Percentiles rank a stretch among this genome's conserved stretches.
phyloP scores from a whole-genome alignment of 2,329 filamentous ascomycete species.

The Alternaria viburni region DNA sequence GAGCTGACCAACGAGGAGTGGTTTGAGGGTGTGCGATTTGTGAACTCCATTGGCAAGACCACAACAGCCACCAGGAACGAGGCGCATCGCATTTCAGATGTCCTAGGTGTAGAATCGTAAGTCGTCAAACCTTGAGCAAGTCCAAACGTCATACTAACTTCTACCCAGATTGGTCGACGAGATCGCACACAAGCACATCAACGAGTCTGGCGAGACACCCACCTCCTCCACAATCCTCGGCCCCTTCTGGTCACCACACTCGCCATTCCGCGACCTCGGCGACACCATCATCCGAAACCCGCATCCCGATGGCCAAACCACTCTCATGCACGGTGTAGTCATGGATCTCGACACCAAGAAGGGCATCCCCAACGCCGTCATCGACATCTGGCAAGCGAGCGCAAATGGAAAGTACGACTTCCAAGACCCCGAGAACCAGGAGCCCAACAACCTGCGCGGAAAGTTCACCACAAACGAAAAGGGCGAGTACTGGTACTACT shows the following conservation, averaged over 20 bases:
- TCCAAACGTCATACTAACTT: not conserved
- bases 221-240: slow-evolving; percentile 80
- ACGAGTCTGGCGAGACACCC: slow-evolving; percentile 66
- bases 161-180: slow-evolving; percentile 66
- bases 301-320: slow-evolving; percentile 62
- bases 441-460: slow-evolving; percentile 75
- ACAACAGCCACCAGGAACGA: slow-evolving; percentile 74
- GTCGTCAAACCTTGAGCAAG: slow-evolving; percentile 32
- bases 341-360: slow-evolving; percentile 69
- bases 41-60: slow-evolving; percentile 76
- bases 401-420: slow-evolving; percentile 79
- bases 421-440: slow-evolving; percentile 74
- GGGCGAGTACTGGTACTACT: slow-evolving; percentile 76
- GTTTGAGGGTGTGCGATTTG: slow-evolving; percentile 75
- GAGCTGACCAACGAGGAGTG: slow-evolving; percentile 80
- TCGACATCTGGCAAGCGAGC: slow-evolving; percentile 81
- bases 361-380: slow-evolving; percentile 70
- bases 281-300: slow-evolving; percentile 70
- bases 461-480: slow-evolving; percentile 75
- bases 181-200: slow-evolving; percentile 68
- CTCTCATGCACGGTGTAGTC: slow-evolving; percentile 73
- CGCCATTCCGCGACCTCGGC: slow-evolving; percentile 73
- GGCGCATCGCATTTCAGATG: slow-evolving; percentile 73
- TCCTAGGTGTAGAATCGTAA: slow-evolving; percentile 75
- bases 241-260: slow-evolving; percentile 78